A percentile compares a stretch with the other conserved stretches of the same genome.
Conservation (phyloP, 164 flowering plant genomes). For the Brasenia schreberi region DNA sequence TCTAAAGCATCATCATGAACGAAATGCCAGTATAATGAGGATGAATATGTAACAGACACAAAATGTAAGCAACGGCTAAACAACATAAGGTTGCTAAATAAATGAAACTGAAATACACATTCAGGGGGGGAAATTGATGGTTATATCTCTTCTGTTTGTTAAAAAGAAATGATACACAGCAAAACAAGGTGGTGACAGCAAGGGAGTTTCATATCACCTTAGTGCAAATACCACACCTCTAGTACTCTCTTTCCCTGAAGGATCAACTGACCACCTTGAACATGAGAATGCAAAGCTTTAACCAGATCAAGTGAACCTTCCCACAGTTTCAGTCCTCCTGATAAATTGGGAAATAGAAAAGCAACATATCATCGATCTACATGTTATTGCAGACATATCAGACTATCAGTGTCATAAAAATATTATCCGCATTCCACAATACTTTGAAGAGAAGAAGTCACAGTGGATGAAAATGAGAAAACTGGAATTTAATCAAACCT, state of each 20-base stretch:
- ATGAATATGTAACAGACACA: too few species aligned
- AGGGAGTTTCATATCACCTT: conserved; percentile 8
- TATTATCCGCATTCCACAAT: too few species aligned
- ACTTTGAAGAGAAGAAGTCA: too few species aligned
- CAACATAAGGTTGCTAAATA: too few species aligned
- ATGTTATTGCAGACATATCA: neutral
- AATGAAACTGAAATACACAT: too few species aligned
- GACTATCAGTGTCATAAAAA: too few species aligned
- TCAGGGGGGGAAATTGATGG: too few species aligned
- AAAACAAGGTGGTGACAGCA: neutral
- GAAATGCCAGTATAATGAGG: too few species aligned
- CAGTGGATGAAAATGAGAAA: neutral
- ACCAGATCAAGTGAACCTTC: conserved; percentile 88
- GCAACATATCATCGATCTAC: neutral
- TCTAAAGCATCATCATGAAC: too few species aligned
- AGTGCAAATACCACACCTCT: conserved; percentile 62
- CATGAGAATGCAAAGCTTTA: conserved; percentile 43
- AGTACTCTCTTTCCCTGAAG: conserved; percentile 60
- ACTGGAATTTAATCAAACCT: conserved; percentile 33
- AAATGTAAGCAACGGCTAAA: too few species aligned
- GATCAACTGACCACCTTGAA: conserved; percentile 33
- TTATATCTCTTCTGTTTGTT: too few species aligned
- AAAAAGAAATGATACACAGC: too few species aligned
- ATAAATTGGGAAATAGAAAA: neutral
- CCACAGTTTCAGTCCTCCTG: conserved; percentile 96